Evolutionary conservation across 805 yeast species (phyloP), one percentile per base, ranked within the genome.

Genomic region (Tetrapisispora taiwanensis): DNA sequence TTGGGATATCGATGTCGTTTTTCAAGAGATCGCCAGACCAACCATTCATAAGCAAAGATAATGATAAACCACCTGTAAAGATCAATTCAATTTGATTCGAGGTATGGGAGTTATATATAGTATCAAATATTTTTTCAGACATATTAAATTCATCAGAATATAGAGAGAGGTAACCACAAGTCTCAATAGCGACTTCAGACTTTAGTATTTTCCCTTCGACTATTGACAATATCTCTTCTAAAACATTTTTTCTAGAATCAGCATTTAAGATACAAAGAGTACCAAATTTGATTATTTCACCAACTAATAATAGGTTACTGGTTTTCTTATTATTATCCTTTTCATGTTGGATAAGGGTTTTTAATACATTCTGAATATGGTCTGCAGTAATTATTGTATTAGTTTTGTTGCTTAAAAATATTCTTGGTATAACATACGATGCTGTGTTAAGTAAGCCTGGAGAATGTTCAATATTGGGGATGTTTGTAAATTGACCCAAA

Each of bases 31-130:
- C 69, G 1, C 95, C 80, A 3, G 71, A 60, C 92, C 95, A 83
- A 0, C 95, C 95, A 17, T 78, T 72, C 0, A 85, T 80, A 5
- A 83, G 54, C 13, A 85, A 69, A 22, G 84, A 71, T 17, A 89
- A 63, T 0, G 95, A 88, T 58, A 90, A 97, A 43, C 97, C 97
- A 39, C 81, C 73, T 0, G 87, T 72, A 51, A 90, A 86, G 18
- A 82, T 63, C 41, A 70, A 75, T 48, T 90, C 97, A n/a, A 78
- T 68, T 48, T 84, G 86, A 49, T 83, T 86, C 0, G 87, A 74
- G 4, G 57, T 59, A 56, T 82, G 79, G 0, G 84, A 71, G 3
- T 75, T 80, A 52, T 71, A 78, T 1, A 87, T 53, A 1, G 62
- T 51, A 8, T 68, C 58, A 37, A 81, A 74, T 44, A 67, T 68